Percentiles rank a stretch among this genome's conserved stretches.
phyloP scores from a whole-genome alignment of 2,329 filamentous ascomycete species.

The Didymella arachidicola region DNA sequence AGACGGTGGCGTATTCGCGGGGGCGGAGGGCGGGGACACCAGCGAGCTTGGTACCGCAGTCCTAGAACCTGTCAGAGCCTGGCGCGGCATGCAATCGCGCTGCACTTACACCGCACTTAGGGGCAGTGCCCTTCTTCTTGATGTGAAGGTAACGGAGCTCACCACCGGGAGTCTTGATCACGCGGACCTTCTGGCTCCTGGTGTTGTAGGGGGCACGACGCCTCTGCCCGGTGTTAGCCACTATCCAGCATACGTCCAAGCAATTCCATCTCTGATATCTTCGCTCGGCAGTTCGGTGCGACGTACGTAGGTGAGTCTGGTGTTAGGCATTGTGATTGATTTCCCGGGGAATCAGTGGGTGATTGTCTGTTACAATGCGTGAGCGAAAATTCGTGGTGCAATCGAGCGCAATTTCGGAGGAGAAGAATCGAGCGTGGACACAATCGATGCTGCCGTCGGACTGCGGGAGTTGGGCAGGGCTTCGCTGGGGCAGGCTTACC shows the following conservation, averaged over 20 bases:
- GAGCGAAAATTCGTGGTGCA: conserved; percentile 31
- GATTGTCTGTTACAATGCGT: conserved; percentile 39
- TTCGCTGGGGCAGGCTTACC: conserved; percentile 39
- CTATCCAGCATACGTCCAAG: conserved; percentile 15
- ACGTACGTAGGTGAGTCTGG: conserved; percentile 65
- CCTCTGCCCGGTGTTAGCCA: conserved; percentile 56
- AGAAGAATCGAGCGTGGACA: conserved; percentile 8
- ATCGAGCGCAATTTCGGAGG: conserved; percentile 12
- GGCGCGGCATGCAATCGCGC: conserved; percentile 2
- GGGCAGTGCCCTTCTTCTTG: conserved; percentile 98
- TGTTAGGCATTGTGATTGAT: conserved; percentile 61
- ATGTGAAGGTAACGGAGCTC: conserved; percentile 96
- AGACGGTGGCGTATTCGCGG: conserved; percentile 96
- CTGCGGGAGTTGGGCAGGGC: conserved; percentile 24
- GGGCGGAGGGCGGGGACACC: conserved; percentile 98
- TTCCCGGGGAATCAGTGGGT: conserved; percentile 46
- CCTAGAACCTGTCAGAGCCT: conserved; percentile 63
- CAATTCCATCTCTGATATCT: conserved; percentile 17
- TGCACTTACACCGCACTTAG: conserved; percentile 74
- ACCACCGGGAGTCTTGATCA: conserved; percentile 82
- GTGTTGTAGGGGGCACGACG: conserved; percentile 85
- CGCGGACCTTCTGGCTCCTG: conserved; percentile 91
- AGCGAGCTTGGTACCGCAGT: conserved; percentile 96
- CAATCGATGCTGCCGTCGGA: conserved; percentile 16
- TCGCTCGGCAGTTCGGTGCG: conserved; percentile 27